Evolutionary conservation across 2,329 filamentous ascomycete genomes (phyloP), one percentile per base, ranked within the genome.

Genomic region (Helotiales sp.): DNA sequence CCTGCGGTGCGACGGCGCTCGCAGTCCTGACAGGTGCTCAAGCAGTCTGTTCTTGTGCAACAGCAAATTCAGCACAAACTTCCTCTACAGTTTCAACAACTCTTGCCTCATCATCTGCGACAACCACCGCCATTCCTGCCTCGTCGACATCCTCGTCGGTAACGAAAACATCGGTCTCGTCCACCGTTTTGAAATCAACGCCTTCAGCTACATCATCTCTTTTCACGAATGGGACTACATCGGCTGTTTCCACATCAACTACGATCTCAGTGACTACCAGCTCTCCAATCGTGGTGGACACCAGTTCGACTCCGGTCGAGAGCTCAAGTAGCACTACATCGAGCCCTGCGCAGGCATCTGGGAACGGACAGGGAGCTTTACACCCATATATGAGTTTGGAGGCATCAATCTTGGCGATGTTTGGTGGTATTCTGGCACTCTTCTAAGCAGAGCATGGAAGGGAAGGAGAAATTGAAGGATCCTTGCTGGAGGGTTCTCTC

Each of bases 1-100:
- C 55, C 7, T 57, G 55, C 25, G 55, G 55, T 38, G 8, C 15
- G 38, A 53, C 48, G 17, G 49, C 29, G 15, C n/a, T 57, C 10
- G 12, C 5, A 4, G 40, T 53, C 12, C 38, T 38, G 19, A 34
- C 49, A 9, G 44, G 30, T 33, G 55, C 55, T 40, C 3, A 38
- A 24, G 55, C 55, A 33, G 55, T 57, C n/a, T 57, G 55, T 27
- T 33, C 48, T 42, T 57, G 55, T 22, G 55, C 36, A 19, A 30
- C 36, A 29, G 27, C 55, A 10, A 25, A 24, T 17, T 19, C 48
- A 19, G 17, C 29, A 36, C 17, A 30, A 17, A 12, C 31, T 33
- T 36, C 30, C 9, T 25, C 19, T 17, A 51, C n/a, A 9, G 8
- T 29, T 15, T 19, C 30, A 2, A 36, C 55, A n/a, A 53, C 47